Evolutionary conservation across 805 yeast species (phyloP), one percentile per base, ranked within the genome.

Genomic region (Jamesozyma rosinii): DNA sequence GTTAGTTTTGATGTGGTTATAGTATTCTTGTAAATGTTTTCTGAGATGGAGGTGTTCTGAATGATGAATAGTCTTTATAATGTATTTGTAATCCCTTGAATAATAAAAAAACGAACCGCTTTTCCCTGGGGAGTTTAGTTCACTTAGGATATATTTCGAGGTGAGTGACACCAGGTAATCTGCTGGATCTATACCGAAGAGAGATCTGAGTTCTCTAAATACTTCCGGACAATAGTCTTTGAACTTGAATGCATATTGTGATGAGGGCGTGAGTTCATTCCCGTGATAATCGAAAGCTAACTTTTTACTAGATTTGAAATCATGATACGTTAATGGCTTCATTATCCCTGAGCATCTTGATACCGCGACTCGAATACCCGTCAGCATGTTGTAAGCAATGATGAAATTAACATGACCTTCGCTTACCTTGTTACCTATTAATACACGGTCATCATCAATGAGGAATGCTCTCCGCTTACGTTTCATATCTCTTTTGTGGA

Each of bases 161-260:
- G 97, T 90, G 51, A 92, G 71, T 0, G 96, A 86, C 53, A 90
- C 80, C 43, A 92, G 70, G 62, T 94, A 92, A 62, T 94, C 98
- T 0, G 96, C 97, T 2, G 95, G 95, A 57, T 92, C 97, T 24
- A 92, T 71, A 13, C 89, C 88, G 67, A 94, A 92, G 35, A 77
- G 57, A 5, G 76, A 68, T 42, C 98, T 70, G 43, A 92, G 66
- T 51, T 86, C 95, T 35, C 97, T 70, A 61, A 92, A 92, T 3
- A 92, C 97, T 62, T 82, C 86, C 0, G 99, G 99, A 18, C 88
- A 75, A 65, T 92, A 92, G 62, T 92, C 99, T 66, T 92, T 92
- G 64, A 92, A 92, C 63, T 90, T 90, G 71, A 92, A 92, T 52
- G 89, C 96, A 65, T 89, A 89, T 61, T 84, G 87, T 0, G 97